These are phyloP conservation scores for Coelastrella sp. DNA, from an alignment of 139 green algal species.

Conservation along the genomic window DNA sequence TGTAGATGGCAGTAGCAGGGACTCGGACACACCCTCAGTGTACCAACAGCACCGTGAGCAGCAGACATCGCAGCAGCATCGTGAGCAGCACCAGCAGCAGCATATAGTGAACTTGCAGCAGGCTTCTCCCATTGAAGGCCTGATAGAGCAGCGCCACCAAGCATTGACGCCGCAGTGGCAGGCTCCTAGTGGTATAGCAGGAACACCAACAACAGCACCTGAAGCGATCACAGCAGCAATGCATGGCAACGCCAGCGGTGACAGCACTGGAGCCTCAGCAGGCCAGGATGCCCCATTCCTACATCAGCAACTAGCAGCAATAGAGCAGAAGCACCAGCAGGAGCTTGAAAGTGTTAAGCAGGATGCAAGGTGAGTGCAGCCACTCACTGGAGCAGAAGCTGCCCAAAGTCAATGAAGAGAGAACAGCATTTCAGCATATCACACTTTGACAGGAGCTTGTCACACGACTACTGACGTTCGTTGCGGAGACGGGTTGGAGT, in stretches of 20 bases:
- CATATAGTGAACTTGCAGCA: slow-evolving; percentile 1
- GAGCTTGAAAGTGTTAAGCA: slow-evolving; percentile 7
- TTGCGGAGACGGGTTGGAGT: too few species aligned
- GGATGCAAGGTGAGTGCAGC: not conserved
- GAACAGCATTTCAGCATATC: too few species aligned
- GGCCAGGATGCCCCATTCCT: not conserved
- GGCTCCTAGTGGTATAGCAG: slow-evolving; percentile 1
- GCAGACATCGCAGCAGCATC: not conserved
- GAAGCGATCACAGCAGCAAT: not conserved
- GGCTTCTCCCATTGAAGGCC: slow-evolving; percentile 4
- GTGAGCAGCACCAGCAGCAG: slow-evolving; percentile 36
- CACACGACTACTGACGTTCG: too few species aligned
- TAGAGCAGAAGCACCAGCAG: slow-evolving; percentile 40
- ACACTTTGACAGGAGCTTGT: too few species aligned
- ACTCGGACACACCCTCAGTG: slow-evolving; percentile 21
- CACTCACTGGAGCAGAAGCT: not conserved
- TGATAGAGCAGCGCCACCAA: slow-evolving; percentile 1
- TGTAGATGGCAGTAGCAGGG: slow-evolving; percentile 31
- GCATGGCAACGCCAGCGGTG: not conserved
- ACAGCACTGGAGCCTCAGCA: not conserved
- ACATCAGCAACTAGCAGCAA: slow-evolving; percentile 35
- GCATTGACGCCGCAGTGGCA: not conserved
- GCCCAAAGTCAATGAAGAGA: not conserved
- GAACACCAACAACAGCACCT: not conserved
- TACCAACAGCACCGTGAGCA: not conserved